Evolutionary conservation across 352 stramenopile genomes (phyloP), one percentile per base, ranked within the genome.

Genomic region (Pythium volutum): DNA sequence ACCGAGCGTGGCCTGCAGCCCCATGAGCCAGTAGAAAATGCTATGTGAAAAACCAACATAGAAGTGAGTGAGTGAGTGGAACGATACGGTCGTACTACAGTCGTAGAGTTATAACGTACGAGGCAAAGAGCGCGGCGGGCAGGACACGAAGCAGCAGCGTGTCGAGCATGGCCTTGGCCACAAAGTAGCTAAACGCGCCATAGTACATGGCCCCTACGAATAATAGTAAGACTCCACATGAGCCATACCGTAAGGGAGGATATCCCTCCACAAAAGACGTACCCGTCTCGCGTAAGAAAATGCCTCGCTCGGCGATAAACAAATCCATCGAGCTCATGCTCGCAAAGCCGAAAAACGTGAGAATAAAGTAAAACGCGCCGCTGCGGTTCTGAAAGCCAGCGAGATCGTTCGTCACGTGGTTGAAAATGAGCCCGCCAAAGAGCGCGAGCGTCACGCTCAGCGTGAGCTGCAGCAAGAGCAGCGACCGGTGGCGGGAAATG

Each of bases 21-120:
- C 84, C 82, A 95, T 95, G 62, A 95, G 76, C 74, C 81, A 89
- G 71, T 95, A 95, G 50, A 93, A 93, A 56, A 95, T 90, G 25
- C 76, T 83, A 29, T 26, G 14, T 27, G 34, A 29, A 16, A 34
- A 43, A 31, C 15, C 3, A 52, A 23, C 3, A 55, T 5, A 9
- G 41, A 22, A 39, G 48, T 34, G 25, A 59, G 38, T 25, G 4
- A 4, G 22, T 15, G 18, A 55, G 29, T 42, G 31, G 18, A 66
- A 34, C 18, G 31, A 63, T n/a, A 7, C 12, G 23, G n/a, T 23
- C 55, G 14, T n/a, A 55, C 31, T n/a, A 36, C 8, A 36, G 10
- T 11, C 31, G 31, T 18, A 10, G 22, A 20, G 18, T 18, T 29
- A 31, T 6, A 29, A 69, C 68, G 55, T 64, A 79, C 68, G 61